Evolutionary conservation across 306 rosid genomes (phyloP).

Genomic region (Styphnolobium japonicum): DNA sequence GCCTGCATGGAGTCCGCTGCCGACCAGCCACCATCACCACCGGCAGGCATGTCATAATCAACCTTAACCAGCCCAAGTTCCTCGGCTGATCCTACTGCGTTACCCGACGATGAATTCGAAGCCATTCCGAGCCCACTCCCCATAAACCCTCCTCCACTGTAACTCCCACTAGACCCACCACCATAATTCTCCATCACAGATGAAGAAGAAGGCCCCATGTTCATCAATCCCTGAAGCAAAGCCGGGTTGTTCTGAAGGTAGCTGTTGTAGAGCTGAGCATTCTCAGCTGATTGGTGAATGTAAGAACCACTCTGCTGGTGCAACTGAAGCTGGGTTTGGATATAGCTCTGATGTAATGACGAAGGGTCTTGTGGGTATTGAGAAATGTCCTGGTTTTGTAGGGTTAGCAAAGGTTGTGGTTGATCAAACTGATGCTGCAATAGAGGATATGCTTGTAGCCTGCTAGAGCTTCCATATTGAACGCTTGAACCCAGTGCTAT

Average conservation of each 20-base stretch:
- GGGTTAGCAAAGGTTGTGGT: constrained; percentile 58
- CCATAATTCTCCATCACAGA: constrained; percentile 47
- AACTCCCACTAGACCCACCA: constrained; percentile 32
- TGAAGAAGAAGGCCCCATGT: constrained; percentile 46
- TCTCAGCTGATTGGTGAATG: constrained; percentile 19
- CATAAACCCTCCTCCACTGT: constrained; percentile 39
- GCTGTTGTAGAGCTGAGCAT: constrained; percentile 47
- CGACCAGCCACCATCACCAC: constrained; percentile 66
- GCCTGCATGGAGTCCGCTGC: constrained; percentile 53
- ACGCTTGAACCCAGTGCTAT: constrained; percentile 59
- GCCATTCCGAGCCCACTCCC: constrained; percentile 48
- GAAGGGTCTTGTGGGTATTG: constrained; percentile 53
- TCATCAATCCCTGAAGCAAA: constrained; percentile 77
- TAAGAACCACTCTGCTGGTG: constrained; percentile 49
- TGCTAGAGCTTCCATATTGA: constrained; percentile 50
- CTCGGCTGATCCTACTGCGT: constrained; percentile 41
- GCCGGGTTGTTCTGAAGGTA: constrained; percentile 70
- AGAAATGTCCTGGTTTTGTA: constrained; percentile 69
- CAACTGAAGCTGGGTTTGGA: constrained; percentile 83
- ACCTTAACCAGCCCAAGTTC: constrained; percentile 73
- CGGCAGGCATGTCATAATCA: constrained; percentile 74
- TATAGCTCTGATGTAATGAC: constrained; percentile 55
- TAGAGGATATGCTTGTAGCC: constrained; percentile 56
- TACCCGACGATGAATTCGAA: constrained; percentile 31
- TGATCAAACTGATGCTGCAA: constrained; percentile 49